These are phyloP conservation scores for Rutstroemia sp. DNA, from an alignment of 2,329 filamentous ascomycete genomes.

Conservation along the genomic window DNA sequence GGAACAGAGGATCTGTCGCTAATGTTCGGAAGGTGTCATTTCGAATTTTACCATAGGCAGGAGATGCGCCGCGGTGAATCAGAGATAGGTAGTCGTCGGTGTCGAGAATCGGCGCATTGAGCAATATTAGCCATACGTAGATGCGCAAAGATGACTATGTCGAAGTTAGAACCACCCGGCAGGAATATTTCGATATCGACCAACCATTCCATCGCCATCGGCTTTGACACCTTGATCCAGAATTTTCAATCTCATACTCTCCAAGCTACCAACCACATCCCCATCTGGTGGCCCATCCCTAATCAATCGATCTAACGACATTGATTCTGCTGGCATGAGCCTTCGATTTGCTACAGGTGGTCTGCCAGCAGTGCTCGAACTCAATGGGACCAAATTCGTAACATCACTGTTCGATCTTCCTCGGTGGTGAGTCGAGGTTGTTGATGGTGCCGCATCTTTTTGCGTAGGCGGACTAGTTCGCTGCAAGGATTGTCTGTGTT, in stretches of 20 bases:
- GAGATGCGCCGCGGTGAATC: conserved; percentile 87
- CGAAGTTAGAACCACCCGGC: conserved; percentile 13
- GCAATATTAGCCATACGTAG: conserved; percentile 91
- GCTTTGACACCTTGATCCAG: conserved; percentile 69
- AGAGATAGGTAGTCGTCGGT: conserved; percentile 86
- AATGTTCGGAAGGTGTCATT: conserved; percentile 97
- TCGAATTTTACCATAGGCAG: conserved; percentile 93
- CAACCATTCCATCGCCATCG: conserved; percentile 75
- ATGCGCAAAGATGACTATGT: conserved; percentile 80
- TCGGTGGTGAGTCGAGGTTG: conserved; percentile 37
- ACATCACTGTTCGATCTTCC: conserved; percentile 69
- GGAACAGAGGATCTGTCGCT: conserved; percentile 94
- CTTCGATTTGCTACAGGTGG: conserved; percentile 39
- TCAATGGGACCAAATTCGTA: conserved; percentile 35
- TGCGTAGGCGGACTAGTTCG: conserved; percentile 11
- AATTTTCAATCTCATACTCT: conserved; percentile 66
- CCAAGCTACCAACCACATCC: conserved; percentile 58
- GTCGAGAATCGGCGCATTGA: conserved; percentile 76
- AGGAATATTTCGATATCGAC: conserved; percentile 18
- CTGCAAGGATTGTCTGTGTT: conserved; percentile 42
- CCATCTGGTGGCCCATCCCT: conserved; percentile 72
- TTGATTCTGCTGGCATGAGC: conserved; percentile 44
- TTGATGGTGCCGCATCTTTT: conserved; percentile 11
- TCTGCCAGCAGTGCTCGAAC: conserved; percentile 34
- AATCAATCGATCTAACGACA: conserved; percentile 67